phyloP scores from a whole-genome alignment of 352 stramenopile genomes.

The Phytophthora capsici region DNA sequence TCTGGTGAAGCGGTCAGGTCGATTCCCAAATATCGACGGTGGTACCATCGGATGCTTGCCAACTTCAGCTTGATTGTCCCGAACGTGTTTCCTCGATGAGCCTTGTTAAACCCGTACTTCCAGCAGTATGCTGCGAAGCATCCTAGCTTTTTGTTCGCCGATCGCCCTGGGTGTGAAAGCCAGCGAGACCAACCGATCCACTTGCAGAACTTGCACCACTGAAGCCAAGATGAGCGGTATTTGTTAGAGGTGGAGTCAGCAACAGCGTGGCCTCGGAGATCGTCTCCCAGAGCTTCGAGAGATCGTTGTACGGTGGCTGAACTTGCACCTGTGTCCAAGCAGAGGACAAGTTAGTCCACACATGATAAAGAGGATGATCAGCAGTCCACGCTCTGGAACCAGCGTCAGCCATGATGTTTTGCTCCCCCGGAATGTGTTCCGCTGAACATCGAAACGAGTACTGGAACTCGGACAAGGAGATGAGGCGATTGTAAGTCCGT shows the following conservation, averaged over 20 bases:
- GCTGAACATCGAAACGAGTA: conserved; percentile 10
- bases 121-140: conserved; percentile 22
- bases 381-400: conserved; percentile 10
- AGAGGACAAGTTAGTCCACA: conserved; percentile 26
- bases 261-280: too few relatives aligned
- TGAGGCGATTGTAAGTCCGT: conserved; percentile 5
- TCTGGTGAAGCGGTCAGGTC: conserved; percentile 1
- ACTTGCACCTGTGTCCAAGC: conserved; percentile 16
- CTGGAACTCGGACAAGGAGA: conserved; percentile 7
- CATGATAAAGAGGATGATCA: not conserved
- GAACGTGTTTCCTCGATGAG: conserved; percentile 40
- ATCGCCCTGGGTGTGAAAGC: too few relatives aligned
- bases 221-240: too few relatives aligned
- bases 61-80: conserved; percentile 31
- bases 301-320: conserved; percentile 18
- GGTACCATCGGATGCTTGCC: conserved; percentile 23
- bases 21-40: conserved; percentile 13
- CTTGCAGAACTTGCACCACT: too few relatives aligned
- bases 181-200: too few relatives aligned
- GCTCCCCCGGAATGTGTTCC: conserved; percentile 7
- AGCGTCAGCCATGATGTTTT: conserved; percentile 12
- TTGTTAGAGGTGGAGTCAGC: too few relatives aligned
- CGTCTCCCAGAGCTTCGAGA: too few relatives aligned
- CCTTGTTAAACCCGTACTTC: conserved; percentile 17
- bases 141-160: too few relatives aligned